These are phyloP conservation scores for Eucalyptus lansdowneana DNA, from an alignment of 345 rosid species.

Conservation along the genomic window DNA sequence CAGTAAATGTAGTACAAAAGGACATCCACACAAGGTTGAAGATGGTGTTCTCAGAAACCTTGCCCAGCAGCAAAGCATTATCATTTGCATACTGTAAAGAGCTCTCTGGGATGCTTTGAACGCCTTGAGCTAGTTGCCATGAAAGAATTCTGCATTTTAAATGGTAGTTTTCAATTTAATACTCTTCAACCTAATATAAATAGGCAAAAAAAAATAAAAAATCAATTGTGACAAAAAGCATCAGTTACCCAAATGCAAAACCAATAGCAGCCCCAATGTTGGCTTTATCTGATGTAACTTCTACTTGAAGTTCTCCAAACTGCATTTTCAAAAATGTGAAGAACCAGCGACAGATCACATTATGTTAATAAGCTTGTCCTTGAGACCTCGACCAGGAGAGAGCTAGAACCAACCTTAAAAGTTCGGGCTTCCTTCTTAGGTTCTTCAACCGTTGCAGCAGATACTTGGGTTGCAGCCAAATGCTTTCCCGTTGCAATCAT, in stretches of 20 bases:
- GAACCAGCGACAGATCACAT: not conserved
- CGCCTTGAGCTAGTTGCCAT: conserved; percentile 68
- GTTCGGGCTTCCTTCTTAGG: conserved; percentile 33
- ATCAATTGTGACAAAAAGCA: not conserved
- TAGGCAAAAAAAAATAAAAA: not conserved
- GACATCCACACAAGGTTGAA: not conserved
- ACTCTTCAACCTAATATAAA: not conserved
- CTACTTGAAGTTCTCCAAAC: conserved; percentile 96
- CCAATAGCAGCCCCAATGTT: conserved; percentile 63
- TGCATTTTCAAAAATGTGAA: conserved; percentile 4
- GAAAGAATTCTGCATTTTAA: conserved; percentile 57
- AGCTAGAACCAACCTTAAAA: conserved; percentile 49
- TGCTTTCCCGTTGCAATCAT: conserved; percentile 58
- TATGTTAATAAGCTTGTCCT: not conserved
- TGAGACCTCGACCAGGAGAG: not conserved
- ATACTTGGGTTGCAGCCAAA: conserved; percentile 31
- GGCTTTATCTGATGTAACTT: conserved; percentile 58
- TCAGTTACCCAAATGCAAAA: conserved; percentile 55
- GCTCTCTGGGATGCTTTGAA: conserved; percentile 67
- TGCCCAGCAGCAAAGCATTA: conserved; percentile 68
- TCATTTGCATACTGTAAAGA: conserved; percentile 86
- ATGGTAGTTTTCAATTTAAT: not conserved
- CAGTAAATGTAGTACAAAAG: not conserved
- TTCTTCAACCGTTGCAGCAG: conserved; percentile 19
- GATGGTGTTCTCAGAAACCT: conserved; percentile 24